These are phyloP conservation scores for Croton setiger DNA, from an alignment of 441 rosid species.

Conservation along the genomic window DNA sequence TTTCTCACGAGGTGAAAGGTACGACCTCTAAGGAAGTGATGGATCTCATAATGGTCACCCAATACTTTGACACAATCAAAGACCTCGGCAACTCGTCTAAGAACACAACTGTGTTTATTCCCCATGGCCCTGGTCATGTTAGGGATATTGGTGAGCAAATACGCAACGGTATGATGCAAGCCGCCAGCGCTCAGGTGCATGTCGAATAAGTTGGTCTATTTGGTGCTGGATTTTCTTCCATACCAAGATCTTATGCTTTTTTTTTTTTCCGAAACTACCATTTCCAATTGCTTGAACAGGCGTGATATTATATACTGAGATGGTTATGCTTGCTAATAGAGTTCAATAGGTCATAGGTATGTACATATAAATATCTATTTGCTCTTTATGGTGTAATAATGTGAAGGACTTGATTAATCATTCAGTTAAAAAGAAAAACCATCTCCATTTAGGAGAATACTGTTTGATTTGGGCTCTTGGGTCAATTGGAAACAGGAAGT, in stretches of 20 bases:
- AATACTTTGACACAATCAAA: conserved; percentile 88
- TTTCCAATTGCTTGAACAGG: background rate
- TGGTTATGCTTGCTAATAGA: background rate
- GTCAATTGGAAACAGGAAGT: no score
- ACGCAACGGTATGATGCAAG: conserved; percentile 89
- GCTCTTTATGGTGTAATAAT: background rate
- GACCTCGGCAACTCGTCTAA: conserved; percentile 90
- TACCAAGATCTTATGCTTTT: background rate
- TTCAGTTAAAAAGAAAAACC: no score
- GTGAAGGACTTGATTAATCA: no score
- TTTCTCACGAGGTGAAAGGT: conserved; percentile 88
- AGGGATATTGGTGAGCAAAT: conserved; percentile 84
- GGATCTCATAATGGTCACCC: conserved; percentile 97
- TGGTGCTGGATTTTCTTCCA: background rate
- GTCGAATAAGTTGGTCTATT: conserved; percentile 13
- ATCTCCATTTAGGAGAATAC: no score
- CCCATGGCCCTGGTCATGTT: conserved; percentile 97
- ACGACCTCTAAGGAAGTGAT: conserved; percentile 89
- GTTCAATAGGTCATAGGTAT: background rate
- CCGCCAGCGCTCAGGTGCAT: conserved; percentile 46
- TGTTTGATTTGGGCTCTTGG: no score
- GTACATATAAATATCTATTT: background rate
- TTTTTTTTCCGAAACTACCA: background rate
- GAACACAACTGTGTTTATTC: conserved; percentile 89
- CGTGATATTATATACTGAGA: background rate